phyloP scores from a whole-genome alignment of 2,329 filamentous ascomycete genomes.

The Venturia carpophila region DNA sequence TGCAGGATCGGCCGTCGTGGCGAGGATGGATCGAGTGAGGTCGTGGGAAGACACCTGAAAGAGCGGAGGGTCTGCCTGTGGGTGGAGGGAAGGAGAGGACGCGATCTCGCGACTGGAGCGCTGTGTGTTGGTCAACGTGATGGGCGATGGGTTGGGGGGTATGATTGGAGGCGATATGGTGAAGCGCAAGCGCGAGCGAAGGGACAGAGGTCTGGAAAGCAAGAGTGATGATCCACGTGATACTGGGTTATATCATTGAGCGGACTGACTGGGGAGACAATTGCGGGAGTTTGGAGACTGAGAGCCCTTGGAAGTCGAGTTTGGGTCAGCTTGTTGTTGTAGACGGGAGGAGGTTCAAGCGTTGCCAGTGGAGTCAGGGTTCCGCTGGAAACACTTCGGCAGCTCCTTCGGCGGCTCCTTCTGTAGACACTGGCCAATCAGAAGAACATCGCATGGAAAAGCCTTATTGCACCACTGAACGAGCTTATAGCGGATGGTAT shows the following conservation, averaged over 20 bases:
- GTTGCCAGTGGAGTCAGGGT: not conserved
- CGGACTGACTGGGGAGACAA: not conserved
- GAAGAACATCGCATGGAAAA: not conserved
- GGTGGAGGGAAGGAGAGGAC: not conserved
- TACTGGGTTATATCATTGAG: conserved; percentile 1
- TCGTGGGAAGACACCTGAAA: conserved; percentile 9
- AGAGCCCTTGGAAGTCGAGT: not conserved
- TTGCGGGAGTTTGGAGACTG: conserved; percentile 1
- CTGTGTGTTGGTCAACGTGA: conserved; percentile 16
- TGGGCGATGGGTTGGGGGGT: not conserved
- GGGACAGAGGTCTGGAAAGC: not conserved
- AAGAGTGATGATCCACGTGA: not conserved
- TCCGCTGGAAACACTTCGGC: not conserved
- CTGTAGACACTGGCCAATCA: not conserved
- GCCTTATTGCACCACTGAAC: not conserved
- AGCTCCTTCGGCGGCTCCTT: not conserved
- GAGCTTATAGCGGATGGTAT: not conserved
- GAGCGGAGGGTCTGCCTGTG: conserved; percentile 12
- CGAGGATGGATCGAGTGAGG: not conserved
- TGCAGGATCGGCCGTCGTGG: conserved; percentile 32
- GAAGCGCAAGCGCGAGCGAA: not conserved
- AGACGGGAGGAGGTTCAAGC: not conserved
- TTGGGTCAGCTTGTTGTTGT: conserved; percentile 1
- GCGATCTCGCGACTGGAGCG: not conserved
- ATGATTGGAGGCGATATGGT: not conserved